Base-by-base conservation (phyloP, 306 rosid genomes). In the Cucumis melo region DNA sequence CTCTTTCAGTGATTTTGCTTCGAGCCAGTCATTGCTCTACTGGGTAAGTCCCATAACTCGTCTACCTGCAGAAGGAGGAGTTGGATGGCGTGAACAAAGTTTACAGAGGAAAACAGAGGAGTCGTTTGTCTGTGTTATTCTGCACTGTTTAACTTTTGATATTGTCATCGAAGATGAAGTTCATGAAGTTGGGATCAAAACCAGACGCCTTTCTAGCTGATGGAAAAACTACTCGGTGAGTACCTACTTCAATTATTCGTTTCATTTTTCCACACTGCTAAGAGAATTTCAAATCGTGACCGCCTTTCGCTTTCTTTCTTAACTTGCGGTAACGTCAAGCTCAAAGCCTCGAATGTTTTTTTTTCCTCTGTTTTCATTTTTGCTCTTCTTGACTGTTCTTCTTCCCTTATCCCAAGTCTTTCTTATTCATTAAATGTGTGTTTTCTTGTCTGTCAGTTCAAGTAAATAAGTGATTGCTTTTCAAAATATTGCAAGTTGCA, bases 161-260 rank as follows among this genome's bases (percentile, higher is more conserved):
- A 9, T 54, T 11, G 1, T 70, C 63, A 63, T 75, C 50, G 39
- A 81, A 85, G 62, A 94, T 95, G 99, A 95, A 95, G 98, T 95
- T 90, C 79, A 95, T 95, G 99, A 95, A 92, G 88, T 55, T 95
- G 76, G 99, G 99, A 55, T 92, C 96, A 15, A 95, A 95, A 84
- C 96, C 97, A 72, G 99, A 90, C 84, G 89, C 88, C 15, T 84
- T 95, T 85, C 96, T 87, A 79, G 87, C 92, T 24, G 91, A 92
- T 61, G 99, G 98, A 15, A 95, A 88, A 68, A 80, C 83, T 72
- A 73, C 87, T 74, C 88, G 98, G 99, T 90, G 41, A 23, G 16
- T 23, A 73, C 42, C 8, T 15, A 46, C 21, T 73, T 79, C 75
- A 75, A 50, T 58, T 60, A 21, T 10, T 60, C 38, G 65, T 34